A percentile compares a stretch with the other conserved stretches of the same genome.
phyloP scores from a whole-genome alignment of 257 asterid genomes.

The Gentiana straminea region DNA sequence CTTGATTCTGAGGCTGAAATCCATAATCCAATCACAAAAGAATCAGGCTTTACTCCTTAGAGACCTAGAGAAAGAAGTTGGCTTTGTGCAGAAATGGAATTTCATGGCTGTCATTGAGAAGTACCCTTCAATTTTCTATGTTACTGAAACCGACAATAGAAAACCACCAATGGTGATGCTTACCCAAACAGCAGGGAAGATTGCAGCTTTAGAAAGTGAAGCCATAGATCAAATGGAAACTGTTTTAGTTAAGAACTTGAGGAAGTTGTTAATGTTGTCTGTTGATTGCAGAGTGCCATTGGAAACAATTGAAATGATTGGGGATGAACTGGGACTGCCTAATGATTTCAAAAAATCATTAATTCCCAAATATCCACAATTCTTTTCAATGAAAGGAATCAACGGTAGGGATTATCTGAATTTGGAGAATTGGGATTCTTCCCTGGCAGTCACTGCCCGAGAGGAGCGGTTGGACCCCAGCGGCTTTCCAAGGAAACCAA shows the following conservation, averaged over 20 bases:
- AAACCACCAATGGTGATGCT: conserved; percentile 66
- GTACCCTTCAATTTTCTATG: conserved; percentile 62
- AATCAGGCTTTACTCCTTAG: conserved; percentile 49
- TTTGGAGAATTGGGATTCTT: conserved; percentile 93
- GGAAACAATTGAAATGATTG: conserved; percentile 46
- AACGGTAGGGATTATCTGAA: conserved; percentile 52
- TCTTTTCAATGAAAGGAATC: conserved; percentile 42
- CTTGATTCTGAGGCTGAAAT: conserved; percentile 49
- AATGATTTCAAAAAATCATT: conserved; percentile 50
- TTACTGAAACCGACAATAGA: conserved; percentile 31
- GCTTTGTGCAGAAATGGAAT: conserved; percentile 91
- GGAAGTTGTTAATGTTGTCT: conserved; percentile 82
- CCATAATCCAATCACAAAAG: conserved; percentile 67
- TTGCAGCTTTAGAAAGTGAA: conserved; percentile 47
- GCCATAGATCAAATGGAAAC: conserved; percentile 60
- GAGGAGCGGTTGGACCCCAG: conserved; percentile 12
- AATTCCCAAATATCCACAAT: conserved; percentile 57
- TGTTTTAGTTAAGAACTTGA: conserved; percentile 57
- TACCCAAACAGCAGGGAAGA: conserved; percentile 52
- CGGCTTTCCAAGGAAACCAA: conserved; percentile 21
- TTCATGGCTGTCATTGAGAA: conserved; percentile 71
- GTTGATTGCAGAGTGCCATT: conserved; percentile 70
- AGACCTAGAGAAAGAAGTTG: conserved; percentile 96
- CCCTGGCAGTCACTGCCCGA: conserved; percentile 55
- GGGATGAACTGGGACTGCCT: conserved; percentile 68